Evolutionary conservation across 148 eudicot genomes (phyloP).

Genomic region (Cornus controversa): DNA sequence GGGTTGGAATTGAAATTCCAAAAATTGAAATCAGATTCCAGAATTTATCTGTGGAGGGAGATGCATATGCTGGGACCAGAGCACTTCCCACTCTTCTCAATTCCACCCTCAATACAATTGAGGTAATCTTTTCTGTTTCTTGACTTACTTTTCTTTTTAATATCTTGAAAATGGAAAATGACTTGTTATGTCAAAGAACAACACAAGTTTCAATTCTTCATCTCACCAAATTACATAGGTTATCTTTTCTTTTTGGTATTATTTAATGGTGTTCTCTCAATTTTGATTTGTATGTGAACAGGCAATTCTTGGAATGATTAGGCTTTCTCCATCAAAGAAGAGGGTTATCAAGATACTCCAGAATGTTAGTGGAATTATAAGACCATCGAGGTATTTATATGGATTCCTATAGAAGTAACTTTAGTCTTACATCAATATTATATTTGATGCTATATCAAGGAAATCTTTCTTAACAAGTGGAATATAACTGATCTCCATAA

Average conservation of each 20-base stretch:
- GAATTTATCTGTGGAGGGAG: conserved; percentile 41
- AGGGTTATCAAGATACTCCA: conserved; percentile 27
- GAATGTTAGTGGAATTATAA: conserved; percentile 35
- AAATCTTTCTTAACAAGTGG: no score
- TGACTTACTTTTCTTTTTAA: neutral
- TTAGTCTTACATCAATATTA: neutral
- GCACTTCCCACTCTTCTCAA: conserved; percentile 50
- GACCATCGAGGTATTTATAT: conserved; percentile 34
- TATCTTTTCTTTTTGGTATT: neutral
- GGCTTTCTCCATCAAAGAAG: conserved; percentile 36
- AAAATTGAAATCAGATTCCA: conserved; percentile 45
- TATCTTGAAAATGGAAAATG: no score
- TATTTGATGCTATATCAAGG: no score
- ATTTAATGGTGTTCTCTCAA: neutral
- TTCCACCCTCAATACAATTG: conserved; percentile 33
- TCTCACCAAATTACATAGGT: no score
- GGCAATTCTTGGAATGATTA: conserved; percentile 27
- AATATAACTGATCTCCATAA: no score
- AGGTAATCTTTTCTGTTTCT: conserved; percentile 24
- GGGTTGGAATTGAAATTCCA: conserved; percentile 52
- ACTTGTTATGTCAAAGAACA: neutral
- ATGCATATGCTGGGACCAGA: conserved; percentile 41
- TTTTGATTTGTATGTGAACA: neutral
- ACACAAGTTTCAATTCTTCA: neutral
- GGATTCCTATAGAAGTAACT: neutral